Conservation (phyloP, 306 rosid genomes). For the Mucuna pruriens region DNA sequence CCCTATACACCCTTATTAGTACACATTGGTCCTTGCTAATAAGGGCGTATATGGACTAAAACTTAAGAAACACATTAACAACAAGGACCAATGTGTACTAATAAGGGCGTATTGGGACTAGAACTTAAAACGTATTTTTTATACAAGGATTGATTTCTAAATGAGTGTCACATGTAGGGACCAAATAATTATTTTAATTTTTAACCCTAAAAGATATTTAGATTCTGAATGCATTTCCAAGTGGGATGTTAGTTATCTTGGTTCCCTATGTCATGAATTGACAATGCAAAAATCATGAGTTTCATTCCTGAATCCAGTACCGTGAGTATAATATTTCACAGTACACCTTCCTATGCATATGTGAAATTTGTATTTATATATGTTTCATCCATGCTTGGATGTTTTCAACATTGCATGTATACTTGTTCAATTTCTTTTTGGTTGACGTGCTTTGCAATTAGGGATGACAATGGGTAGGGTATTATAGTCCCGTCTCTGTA, state of each 20-base stretch:
- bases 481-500: no score
- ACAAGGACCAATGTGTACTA: background rate
- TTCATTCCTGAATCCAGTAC: background rate
- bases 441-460: background rate
- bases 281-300: slow-evolving; percentile 4
- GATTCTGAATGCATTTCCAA: slow-evolving; percentile 16
- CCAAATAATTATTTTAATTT: background rate
- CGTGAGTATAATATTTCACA: background rate
- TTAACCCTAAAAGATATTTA: background rate
- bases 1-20: background rate
- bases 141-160: background rate
- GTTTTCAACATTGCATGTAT: slow-evolving; percentile 8
- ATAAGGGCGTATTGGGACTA: background rate
- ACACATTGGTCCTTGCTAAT: background rate
- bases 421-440: background rate
- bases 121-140: background rate
- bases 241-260: slow-evolving; percentile 22
- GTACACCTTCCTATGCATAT: slow-evolving; percentile 6
- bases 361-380: background rate
- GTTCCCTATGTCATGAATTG: slow-evolving; percentile 1
- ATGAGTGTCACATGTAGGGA: background rate
- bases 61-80: background rate
- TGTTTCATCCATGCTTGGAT: background rate
- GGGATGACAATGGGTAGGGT: no score
- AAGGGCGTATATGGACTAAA: background rate